Conservation (phyloP, 257 asterid species). For the Linaria vulgaris region DNA sequence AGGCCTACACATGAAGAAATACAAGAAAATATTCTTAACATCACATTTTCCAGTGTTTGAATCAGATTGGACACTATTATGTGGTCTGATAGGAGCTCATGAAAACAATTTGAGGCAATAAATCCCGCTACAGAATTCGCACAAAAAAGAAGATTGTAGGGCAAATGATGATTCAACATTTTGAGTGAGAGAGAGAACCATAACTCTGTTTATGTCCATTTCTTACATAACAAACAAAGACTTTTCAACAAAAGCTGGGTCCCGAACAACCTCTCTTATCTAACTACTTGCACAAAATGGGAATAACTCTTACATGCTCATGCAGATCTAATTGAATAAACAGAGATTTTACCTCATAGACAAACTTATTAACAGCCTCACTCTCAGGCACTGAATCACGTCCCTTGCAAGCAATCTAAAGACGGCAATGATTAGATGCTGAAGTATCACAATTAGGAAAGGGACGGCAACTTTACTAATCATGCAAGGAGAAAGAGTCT, state of each 20-base stretch:
- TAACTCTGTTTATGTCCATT: too few relatives aligned
- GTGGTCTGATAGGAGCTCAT: too few relatives aligned
- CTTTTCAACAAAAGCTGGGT: neutral
- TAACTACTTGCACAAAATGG: slow-evolving; percentile 16
- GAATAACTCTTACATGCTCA: neutral
- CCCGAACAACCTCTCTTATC: slow-evolving; percentile 3
- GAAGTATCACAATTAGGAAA: slow-evolving; percentile 19
- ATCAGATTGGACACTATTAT: too few relatives aligned
- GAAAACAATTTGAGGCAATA: too few relatives aligned
- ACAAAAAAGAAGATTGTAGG: too few relatives aligned
- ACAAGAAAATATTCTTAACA: too few relatives aligned
- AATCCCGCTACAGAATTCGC: too few relatives aligned
- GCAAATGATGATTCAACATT: too few relatives aligned
- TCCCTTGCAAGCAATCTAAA: slow-evolving; percentile 93
- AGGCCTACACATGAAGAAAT: too few relatives aligned
- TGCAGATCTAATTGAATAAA: slow-evolving; percentile 8
- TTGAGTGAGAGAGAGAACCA: too few relatives aligned
- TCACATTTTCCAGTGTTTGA: too few relatives aligned
- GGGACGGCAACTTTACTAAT: slow-evolving; percentile 11
- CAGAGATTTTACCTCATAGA: slow-evolving; percentile 63
- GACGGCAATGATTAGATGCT: slow-evolving; percentile 29
- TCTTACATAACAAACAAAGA: too few relatives aligned
- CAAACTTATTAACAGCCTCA: slow-evolving; percentile 80
- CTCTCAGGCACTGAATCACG: slow-evolving; percentile 97
- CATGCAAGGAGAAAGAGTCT: slow-evolving; percentile 21